A percentile compares a stretch with the other conserved stretches of the same genome.
These are phyloP conservation scores for Arxiozyma bovina DNA, from an alignment of 1,139 yeast species.

Conservation along the genomic window DNA sequence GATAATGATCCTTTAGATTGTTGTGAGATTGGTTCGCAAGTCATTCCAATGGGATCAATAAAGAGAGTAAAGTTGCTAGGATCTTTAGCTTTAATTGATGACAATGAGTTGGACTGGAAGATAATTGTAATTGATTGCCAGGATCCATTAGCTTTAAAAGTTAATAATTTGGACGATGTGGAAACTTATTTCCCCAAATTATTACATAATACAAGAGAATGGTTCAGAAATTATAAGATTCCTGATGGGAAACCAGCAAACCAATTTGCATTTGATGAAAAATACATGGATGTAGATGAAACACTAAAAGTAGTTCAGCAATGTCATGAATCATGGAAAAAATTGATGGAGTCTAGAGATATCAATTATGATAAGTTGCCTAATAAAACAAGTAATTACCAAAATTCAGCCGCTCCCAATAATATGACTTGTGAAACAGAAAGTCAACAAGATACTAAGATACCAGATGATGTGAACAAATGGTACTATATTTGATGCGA, in stretches of 20 bases:
- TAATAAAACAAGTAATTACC: background rate
- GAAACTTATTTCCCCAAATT: slow-evolving; percentile 77
- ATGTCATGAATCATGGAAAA: slow-evolving; percentile 74
- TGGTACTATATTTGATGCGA: slow-evolving; percentile 29
- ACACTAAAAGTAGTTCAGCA: slow-evolving; percentile 66
- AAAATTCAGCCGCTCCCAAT: background rate
- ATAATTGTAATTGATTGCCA: slow-evolving; percentile 72
- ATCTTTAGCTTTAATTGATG: slow-evolving; percentile 87
- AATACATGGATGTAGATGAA: slow-evolving; percentile 59
- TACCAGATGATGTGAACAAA: slow-evolving; percentile 34
- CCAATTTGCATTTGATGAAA: slow-evolving; percentile 77
- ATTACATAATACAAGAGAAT: slow-evolving; percentile 71
- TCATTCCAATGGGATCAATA: slow-evolving; percentile 49
- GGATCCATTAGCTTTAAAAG: slow-evolving; percentile 69
- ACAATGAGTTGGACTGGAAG: slow-evolving; percentile 98
- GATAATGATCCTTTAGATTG: slow-evolving; percentile 96
- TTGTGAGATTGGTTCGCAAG: slow-evolving; percentile 75
- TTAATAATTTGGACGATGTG: slow-evolving; percentile 77
- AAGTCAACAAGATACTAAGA: slow-evolving; percentile 26
- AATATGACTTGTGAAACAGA: background rate
- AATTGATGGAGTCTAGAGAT: slow-evolving; percentile 46
- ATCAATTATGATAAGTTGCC: background rate
- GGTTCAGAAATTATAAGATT: slow-evolving; percentile 93
- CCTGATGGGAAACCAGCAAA: slow-evolving; percentile 91
- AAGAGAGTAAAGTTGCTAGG: slow-evolving; percentile 90